Percentiles rank a stretch among this genome's conserved stretches.
phyloP scores from a whole-genome alignment of 345 rosid genomes.

The Linum trigynum region DNA sequence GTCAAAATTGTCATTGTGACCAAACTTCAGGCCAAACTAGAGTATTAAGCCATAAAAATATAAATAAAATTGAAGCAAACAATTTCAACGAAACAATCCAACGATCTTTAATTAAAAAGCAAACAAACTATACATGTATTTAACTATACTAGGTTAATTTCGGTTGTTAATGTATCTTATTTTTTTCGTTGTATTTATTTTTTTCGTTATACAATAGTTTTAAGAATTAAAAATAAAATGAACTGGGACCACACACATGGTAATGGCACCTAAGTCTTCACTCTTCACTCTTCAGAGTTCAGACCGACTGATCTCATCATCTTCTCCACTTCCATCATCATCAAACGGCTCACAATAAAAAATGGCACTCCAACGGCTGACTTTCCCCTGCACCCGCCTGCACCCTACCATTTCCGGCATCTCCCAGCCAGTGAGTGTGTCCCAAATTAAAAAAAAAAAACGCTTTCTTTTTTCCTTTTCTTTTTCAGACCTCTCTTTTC shows the following conservation, averaged over 20 bases:
- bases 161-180: no score
- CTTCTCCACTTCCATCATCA: neutral
- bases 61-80: no score
- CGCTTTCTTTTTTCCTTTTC: neutral
- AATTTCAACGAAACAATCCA: no score
- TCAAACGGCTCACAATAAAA: slow-evolving; percentile 19
- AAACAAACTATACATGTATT: no score
- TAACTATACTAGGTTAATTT: no score
- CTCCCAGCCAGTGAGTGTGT: neutral
- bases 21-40: no score
- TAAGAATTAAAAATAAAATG: slow-evolving; percentile 1
- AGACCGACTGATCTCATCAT: neutral
- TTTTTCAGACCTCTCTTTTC: slow-evolving; percentile 19
- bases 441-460: slow-evolving; percentile 15
- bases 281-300: neutral
- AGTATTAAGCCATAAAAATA: no score
- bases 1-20: no score
- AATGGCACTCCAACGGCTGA: slow-evolving; percentile 9
- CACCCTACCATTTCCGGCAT: slow-evolving; percentile 10
- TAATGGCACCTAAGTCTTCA: neutral
- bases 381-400: slow-evolving; percentile 14
- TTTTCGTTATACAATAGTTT: neutral
- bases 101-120: no score
- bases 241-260: neutral
- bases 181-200: neutral